These are phyloP conservation scores for Akebia trifoliata DNA, from an alignment of 164 flowering plant genomes.

Conservation along the genomic window DNA sequence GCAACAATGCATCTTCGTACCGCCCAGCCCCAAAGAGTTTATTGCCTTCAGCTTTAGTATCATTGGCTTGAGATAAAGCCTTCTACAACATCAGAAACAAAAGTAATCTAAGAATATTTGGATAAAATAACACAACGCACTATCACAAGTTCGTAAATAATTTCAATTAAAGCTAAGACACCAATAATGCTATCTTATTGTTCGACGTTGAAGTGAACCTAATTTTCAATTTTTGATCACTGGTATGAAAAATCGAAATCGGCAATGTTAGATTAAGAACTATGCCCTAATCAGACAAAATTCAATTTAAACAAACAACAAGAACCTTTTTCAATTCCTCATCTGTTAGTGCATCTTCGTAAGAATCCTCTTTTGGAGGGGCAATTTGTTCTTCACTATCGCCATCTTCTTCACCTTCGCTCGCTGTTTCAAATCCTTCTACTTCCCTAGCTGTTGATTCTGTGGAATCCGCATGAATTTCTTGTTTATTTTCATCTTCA, in stretches of 20 bases:
- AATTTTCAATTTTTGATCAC: too few relatives aligned
- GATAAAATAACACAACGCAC: not conserved
- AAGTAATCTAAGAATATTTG: not conserved
- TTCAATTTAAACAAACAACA: not conserved
- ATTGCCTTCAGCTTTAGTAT: slow-evolving; percentile 75
- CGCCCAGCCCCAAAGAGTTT: slow-evolving; percentile 50
- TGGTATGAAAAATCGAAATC: too few relatives aligned
- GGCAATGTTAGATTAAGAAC: not conserved
- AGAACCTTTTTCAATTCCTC: slow-evolving; percentile 24
- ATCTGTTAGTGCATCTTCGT: slow-evolving; percentile 21
- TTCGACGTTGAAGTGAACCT: too few relatives aligned
- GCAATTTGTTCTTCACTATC: slow-evolving; percentile 5
- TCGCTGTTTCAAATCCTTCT: slow-evolving; percentile 68
- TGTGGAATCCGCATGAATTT: not conserved
- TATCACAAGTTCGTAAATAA: not conserved
- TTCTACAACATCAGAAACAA: slow-evolving; percentile 34
- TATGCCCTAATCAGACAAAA: not conserved
- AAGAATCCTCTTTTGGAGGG: slow-evolving; percentile 17
- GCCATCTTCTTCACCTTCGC: slow-evolving; percentile 40
- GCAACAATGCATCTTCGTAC: slow-evolving; percentile 70
- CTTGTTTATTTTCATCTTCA: slow-evolving; percentile 1
- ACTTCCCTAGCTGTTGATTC: slow-evolving; percentile 10
- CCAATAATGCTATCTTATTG: too few relatives aligned
- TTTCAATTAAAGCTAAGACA: too few relatives aligned
- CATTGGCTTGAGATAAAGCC: slow-evolving; percentile 62